These are phyloP conservation scores for Theileria annulata DNA, from an alignment of 169 alveolate genomes.

Conservation along the genomic window DNA sequence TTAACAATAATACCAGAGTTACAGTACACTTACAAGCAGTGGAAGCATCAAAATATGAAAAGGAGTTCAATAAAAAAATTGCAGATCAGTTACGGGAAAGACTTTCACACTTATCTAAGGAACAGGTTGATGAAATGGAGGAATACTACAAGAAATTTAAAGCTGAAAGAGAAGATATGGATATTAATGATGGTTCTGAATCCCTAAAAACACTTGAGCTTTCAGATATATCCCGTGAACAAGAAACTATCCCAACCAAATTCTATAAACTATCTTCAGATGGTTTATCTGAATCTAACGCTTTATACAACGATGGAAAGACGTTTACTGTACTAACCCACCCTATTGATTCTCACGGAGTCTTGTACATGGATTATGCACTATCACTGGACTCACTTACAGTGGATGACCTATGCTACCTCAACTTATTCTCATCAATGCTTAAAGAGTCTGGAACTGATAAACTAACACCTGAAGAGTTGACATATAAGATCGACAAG, in stretches of 20 bases:
- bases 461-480: constrained; percentile 69
- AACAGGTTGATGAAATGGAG: constrained; percentile 68
- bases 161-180: constrained; percentile 56
- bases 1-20: constrained; percentile 67
- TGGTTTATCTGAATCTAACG: constrained; percentile 30
- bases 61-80: constrained; percentile 48
- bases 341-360: constrained; percentile 75
- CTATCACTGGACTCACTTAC: constrained; percentile 66
- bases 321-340: constrained; percentile 54
- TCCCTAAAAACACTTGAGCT: constrained; percentile 66
- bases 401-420: constrained; percentile 69
- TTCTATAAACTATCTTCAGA: constrained; percentile 37
- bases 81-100: constrained; percentile 41
- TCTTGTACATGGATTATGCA: constrained; percentile 73
- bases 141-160: constrained; percentile 57
- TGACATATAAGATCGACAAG: constrained; percentile 64
- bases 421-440: constrained; percentile 64
- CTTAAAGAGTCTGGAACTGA: constrained; percentile 72
- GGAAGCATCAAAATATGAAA: constrained; percentile 65
- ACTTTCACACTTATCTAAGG: constrained; percentile 56
- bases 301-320: constrained; percentile 3
- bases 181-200: constrained; percentile 62
- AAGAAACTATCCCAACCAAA: constrained; percentile 69
- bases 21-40: constrained; percentile 68
- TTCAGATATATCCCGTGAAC: constrained; percentile 67